Evolutionary conservation across 768 basidiomycete genomes (phyloP).

Genomic region (Boletus rubescentipes): DNA sequence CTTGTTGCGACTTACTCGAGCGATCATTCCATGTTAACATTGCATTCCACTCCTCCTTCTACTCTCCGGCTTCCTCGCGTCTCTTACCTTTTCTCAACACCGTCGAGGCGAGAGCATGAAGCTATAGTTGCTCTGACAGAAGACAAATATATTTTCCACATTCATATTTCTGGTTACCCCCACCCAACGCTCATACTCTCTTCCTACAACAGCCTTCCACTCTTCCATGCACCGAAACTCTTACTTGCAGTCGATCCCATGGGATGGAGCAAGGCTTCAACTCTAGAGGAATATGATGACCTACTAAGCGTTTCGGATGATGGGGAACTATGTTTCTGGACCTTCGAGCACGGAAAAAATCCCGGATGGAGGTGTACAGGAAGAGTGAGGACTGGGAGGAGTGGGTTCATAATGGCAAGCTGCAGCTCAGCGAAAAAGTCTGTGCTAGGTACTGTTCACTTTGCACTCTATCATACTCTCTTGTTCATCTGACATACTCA

Average conservation of each 20-base stretch:
- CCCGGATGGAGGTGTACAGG: constrained; percentile 67
- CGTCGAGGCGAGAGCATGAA: constrained; percentile 50
- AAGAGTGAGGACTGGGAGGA: constrained; percentile 68
- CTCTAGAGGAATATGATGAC: constrained; percentile 62
- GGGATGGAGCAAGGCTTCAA: constrained; percentile 63
- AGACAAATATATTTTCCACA: constrained; percentile 57
- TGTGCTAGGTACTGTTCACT: constrained; percentile 62
- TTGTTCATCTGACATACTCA: constrained; percentile 28
- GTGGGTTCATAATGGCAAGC: constrained; percentile 63
- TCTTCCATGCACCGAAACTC: constrained; percentile 44
- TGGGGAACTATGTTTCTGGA: constrained; percentile 90
- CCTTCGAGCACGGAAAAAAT: constrained; percentile 44
- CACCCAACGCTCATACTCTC: constrained; percentile 43
- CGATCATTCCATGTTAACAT: constrained; percentile 44
- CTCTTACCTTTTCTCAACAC: constrained; percentile 64
- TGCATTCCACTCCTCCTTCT: constrained; percentile 50
- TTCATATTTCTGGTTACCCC: constrained; percentile 42
- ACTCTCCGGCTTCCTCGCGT: constrained; percentile 49
- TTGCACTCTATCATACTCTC: background rate
- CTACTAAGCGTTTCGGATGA: constrained; percentile 73
- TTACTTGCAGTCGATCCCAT: constrained; percentile 86
- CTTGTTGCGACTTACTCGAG: constrained; percentile 60
- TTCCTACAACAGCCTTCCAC: constrained; percentile 53
- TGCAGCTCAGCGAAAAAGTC: constrained; percentile 94
- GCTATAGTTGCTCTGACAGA: constrained; percentile 66